phyloP scores from a whole-genome alignment of 202 grass and related monocot species.

The Schoenoplectus tabernaemontani region DNA sequence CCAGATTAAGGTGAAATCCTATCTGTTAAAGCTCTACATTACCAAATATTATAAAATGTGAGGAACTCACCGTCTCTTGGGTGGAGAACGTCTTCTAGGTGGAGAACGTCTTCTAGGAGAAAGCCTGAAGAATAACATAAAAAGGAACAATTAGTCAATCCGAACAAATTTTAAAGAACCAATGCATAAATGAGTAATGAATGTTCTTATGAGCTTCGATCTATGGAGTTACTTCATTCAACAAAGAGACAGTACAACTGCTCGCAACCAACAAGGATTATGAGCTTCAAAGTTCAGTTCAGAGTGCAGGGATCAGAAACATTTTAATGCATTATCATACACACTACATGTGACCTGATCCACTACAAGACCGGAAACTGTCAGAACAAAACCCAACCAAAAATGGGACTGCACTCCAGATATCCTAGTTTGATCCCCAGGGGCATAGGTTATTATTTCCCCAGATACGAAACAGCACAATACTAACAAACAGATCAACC shows the following conservation, averaged over 20 bases:
- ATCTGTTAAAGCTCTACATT: not conserved
- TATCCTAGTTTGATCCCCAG: not conserved
- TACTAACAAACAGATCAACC: too few species aligned
- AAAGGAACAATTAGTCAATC: not conserved
- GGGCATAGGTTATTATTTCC: not conserved
- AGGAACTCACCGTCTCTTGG: constrained; percentile 57
- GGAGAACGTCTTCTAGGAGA: constrained; percentile 69
- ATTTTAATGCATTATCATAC: not conserved
- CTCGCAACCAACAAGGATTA: not conserved
- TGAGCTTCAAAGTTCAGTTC: not conserved
- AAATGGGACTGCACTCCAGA: not conserved
- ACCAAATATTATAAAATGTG: not conserved
- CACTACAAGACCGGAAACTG: not conserved
- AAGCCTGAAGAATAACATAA: constrained; percentile 33
- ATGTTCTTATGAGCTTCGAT: not conserved
- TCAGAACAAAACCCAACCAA: not conserved
- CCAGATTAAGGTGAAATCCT: not conserved
- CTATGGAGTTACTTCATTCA: not conserved
- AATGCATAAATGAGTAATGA: not conserved
- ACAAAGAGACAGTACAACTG: not conserved
- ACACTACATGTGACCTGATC: not conserved
- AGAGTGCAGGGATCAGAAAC: not conserved
- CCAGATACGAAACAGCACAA: not conserved
- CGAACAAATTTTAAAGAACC: not conserved
- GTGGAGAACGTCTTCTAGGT: constrained; percentile 65